Evolutionary conservation across 371 early-diverging fungal genomes (phyloP), one percentile per base, ranked within the genome.

Genomic region (Dinochytrium kinnereticum): DNA sequence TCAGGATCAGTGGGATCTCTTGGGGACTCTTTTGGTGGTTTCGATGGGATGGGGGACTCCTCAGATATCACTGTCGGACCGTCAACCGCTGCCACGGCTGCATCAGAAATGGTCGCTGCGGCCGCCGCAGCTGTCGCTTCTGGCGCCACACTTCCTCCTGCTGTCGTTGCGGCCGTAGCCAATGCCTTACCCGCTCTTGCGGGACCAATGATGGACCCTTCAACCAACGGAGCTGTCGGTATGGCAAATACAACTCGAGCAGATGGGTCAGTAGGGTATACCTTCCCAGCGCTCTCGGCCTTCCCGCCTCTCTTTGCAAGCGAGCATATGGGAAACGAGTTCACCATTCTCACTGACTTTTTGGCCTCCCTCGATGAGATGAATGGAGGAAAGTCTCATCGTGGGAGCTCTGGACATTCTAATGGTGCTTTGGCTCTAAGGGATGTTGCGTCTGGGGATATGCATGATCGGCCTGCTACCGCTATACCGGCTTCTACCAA

Each of bases 241-340:
- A 7, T 37, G 34, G 15, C 21, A 31, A 26, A 28, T 44, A 34
- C 26, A 5, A 51, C 38, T 1, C 13, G 26, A 17, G 67, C 19
- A 30, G 34, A 61, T 13, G 36, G 37, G 10, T 1, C 19, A 13
- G 28, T 49, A 38, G 49, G 67, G 5, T 33, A 68, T 64, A 33
- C 64, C 34, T 69, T 76, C 50, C 59, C 73, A 24, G 38, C 59
- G 53, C 44, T 87, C 79, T 84, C 87, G 19, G 79, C 84, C 1
- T 87, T 86, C 28, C 92, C 91, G 26, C 78, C 90, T 7, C 87
- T 90, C 1, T 94, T 94, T 84, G 92, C 92, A 3, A 89, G 90
- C 77, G 91, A 90, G 59, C 88, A 89, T 69, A 90, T 90, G 91
- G 92, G 91, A 44, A 89, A 93, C 80, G 94, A 94, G 76, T 91